Evolutionary conservation across 2,329 filamentous ascomycete genomes (phyloP).

Genomic region (Xylariales sp.): DNA sequence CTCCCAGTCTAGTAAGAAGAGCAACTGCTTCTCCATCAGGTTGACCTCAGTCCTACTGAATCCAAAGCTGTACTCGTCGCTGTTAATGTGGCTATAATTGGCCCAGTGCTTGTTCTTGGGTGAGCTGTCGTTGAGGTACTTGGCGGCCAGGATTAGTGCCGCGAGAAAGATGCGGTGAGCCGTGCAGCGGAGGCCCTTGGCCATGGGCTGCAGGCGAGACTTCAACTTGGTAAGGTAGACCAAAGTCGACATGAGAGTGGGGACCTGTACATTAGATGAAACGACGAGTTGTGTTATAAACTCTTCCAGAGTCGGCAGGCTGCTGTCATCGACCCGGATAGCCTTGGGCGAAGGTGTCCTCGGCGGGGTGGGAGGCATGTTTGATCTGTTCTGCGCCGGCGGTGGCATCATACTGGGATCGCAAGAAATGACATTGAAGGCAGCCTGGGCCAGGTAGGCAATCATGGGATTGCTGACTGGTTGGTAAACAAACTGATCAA

Average conservation of each 20-base stretch:
- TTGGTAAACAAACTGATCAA: constrained; percentile 76
- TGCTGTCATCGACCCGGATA: constrained; percentile 41
- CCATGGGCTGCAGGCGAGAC: constrained; percentile 82
- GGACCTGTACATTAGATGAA: constrained; percentile 93
- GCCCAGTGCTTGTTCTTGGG: constrained; percentile 99
- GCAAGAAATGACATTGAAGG: constrained; percentile 75
- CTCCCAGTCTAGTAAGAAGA: constrained; percentile 94
- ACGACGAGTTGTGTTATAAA: constrained; percentile 92
- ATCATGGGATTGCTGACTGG: constrained; percentile 76
- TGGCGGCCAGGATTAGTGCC: constrained; percentile 78
- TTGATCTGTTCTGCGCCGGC: constrained; percentile 31
- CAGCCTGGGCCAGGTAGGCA: constrained; percentile 68
- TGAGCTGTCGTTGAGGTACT: constrained; percentile 97
- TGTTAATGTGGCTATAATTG: constrained; percentile 77
- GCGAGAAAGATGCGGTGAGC: constrained; percentile 97
- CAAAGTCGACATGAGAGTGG: constrained; percentile 93
- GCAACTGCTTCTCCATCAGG: constrained; percentile 97
- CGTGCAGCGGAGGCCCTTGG: constrained; percentile 94
- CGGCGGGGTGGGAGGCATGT: constrained; percentile 45
- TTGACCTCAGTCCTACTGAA: constrained; percentile 97
- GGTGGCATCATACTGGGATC: constrained; percentile 56
- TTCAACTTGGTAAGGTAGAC: constrained; percentile 88
- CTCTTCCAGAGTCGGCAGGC: constrained; percentile 75
- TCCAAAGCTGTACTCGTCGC: constrained; percentile 65
- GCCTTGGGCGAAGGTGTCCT: constrained; percentile 40